Percentiles rank a stretch among this genome's conserved stretches.
Conservation (phyloP, 371 early-diverging fungal species). For the Mucor plumbeus region DNA sequence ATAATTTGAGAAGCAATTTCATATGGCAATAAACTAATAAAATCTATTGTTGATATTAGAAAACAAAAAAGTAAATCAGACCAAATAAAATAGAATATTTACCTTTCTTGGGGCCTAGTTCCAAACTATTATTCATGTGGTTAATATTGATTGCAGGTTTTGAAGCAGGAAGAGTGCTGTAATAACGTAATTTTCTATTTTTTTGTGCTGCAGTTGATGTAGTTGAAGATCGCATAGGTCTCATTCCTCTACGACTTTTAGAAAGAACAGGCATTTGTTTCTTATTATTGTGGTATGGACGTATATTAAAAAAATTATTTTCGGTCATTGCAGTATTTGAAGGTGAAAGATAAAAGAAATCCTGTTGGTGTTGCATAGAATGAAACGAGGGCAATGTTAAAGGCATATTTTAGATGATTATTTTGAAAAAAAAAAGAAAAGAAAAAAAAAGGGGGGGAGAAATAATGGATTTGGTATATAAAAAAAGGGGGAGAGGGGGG, state of each 20-base stretch:
- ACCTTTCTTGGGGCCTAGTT: conserved; percentile 21
- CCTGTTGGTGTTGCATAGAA: conserved; percentile 9
- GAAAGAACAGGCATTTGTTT: not conserved
- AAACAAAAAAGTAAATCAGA: not conserved
- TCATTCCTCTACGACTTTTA: conserved; percentile 18
- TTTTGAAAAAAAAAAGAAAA: not conserved
- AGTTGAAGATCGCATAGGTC: conserved; percentile 17
- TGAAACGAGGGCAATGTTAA: conserved; percentile 12
- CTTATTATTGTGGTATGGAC: conserved; percentile 8
- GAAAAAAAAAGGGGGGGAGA: not conserved
- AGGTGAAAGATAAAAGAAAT: conserved; percentile 4
- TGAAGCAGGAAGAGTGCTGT: not conserved
- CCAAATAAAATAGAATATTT: not conserved
- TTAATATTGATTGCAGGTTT: not conserved
- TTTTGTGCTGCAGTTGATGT: conserved; percentile 11
- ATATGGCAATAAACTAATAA: conserved; percentile 23
- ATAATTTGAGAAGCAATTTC: conserved; percentile 30
- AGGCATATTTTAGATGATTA: conserved; percentile 10
- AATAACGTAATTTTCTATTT: not conserved
- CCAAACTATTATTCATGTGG: not conserved
- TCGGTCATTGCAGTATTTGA: conserved; percentile 12
- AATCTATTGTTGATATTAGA: conserved; percentile 13
- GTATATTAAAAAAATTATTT: conserved; percentile 12
- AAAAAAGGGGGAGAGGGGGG: conserved; percentile 8
- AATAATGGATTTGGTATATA: not conserved